Evolutionary conservation across 805 yeast species (phyloP), one percentile per base, ranked within the genome.

Genomic region (Suhomyces canberraensis): DNA sequence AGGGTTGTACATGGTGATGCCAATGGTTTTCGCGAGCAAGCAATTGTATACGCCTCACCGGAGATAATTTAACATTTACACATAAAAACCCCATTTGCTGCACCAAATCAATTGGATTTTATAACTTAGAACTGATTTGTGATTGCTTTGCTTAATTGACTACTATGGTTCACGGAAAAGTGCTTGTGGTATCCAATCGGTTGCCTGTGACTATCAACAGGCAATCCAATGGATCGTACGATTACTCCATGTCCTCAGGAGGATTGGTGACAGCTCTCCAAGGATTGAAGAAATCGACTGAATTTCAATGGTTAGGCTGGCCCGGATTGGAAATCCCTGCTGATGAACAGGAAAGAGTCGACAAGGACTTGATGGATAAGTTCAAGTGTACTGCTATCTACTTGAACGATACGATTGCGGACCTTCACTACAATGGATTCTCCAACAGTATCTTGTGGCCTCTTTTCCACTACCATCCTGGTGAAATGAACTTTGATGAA

Each of bases 251-350:
- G 97, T 89, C 97, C 20, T 85, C 96, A 2, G 99, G 99, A 18
- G 99, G 99, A 2, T 75, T 93, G 33, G 98, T 95, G 16, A 88
- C 97, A 1, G 98, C 97, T 0, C 68, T 93, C 28, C 95, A 90
- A 54, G 98, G 98, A 1, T 66, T 93, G 36, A 87, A 87, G 59
- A 84, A 85, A 53, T 65, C 81, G 3, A 79, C 87, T 8, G 81
- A 84, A 33, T 89, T 89, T 63, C 93, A 89, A 57, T 93, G 99
- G 99, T 81, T 86, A 52, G 99, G 99, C 11, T 93, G 99, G 99
- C 96, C 98, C 2, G 74, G 74, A 5, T 63, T 89, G 54, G 95
- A 89, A 49, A 75, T 93, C 4, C 95, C 95, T 1, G 85, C 73
- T 17, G 73, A 71, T 29, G 95, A 89, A 45, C 81, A 82, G 54